Evolutionary conservation across 768 basidiomycete genomes (phyloP), one percentile per base, ranked within the genome.

Genomic region (Macrolepiota dolichaula): DNA sequence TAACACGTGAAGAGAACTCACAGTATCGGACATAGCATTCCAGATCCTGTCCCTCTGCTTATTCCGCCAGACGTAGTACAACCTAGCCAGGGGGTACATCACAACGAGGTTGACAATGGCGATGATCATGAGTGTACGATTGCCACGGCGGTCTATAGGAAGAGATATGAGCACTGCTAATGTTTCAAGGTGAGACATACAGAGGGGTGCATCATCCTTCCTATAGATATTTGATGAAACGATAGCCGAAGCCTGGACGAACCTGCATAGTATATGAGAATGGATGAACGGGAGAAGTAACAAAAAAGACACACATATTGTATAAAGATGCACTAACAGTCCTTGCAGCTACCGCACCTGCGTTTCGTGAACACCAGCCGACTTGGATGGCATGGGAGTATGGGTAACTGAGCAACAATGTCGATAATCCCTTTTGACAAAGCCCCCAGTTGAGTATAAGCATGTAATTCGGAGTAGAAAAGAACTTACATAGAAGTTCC

Each of bases 21-120:
- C 81, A 72, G 83, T 76, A 1, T 72, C 50, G 1, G 77, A 83
- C 85, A 84, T 85, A 0, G 74, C 72, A 64, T 85, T 75, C 87
- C 87, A 88, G 1, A 80, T 76, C 66, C 73, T 79, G 6, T 75
- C 81, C 47, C 80, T 78, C 68, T 79, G 78, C 27, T 73, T 73
- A 66, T 89, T 89, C 17, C 83, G 76, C 80, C 83, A 87, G 35
- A 80, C 70, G 62, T 85, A 83, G 67, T 85, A 87, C 1, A 73
- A 69, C 62, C 85, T 85, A 3, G 80, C 81, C 7, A 73, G 70
- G 11, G 83, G 81, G 67, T 85, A 88, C 50, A 88, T 65, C 38
- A 84, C 65, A 6, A 81, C 3, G 17, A 83, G 63, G 63, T 86
- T 85, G 69, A 86, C 71, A 24, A 70, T 71, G 62, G 77, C 77